phyloP scores from a whole-genome alignment of 148 eudicot genomes.

The Camellia sinensis region DNA sequence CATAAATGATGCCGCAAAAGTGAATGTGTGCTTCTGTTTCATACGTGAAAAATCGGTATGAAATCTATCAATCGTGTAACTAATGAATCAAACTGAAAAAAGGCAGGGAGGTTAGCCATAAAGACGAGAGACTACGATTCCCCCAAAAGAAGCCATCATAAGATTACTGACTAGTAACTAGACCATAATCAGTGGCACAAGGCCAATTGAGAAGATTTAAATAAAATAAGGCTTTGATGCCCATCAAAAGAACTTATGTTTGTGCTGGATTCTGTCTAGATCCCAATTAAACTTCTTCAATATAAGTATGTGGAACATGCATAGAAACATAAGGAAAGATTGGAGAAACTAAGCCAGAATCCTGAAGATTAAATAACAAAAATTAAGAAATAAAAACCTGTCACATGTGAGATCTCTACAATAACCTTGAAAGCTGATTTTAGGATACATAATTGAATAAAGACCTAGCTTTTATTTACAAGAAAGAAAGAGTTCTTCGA shows the following conservation, averaged over 20 bases:
- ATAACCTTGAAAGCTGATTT: neutral
- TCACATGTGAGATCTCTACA: neutral
- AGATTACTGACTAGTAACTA: conserved; percentile 11
- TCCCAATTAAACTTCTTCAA: neutral
- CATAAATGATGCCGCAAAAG: neutral
- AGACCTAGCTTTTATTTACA: neutral
- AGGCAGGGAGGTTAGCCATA: neutral
- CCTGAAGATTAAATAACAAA: neutral
- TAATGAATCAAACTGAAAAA: neutral
- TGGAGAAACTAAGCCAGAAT: neutral
- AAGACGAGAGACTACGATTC: neutral
- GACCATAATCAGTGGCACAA: neutral
- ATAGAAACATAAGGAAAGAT: neutral
- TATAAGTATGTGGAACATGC: neutral
- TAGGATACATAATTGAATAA: neutral
- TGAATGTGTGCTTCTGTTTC: neutral
- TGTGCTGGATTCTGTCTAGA: conserved; percentile 3
- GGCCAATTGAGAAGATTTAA: neutral
- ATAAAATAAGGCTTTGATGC: neutral
- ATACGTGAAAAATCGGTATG: neutral
- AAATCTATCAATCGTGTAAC: neutral
- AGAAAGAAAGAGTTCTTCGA: neutral
- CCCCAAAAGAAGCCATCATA: neutral
- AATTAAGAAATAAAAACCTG: neutral
- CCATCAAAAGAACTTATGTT: neutral